Base-by-base conservation (phyloP, 1,284 basidiomycete species). In the Fomes fomentarius region DNA sequence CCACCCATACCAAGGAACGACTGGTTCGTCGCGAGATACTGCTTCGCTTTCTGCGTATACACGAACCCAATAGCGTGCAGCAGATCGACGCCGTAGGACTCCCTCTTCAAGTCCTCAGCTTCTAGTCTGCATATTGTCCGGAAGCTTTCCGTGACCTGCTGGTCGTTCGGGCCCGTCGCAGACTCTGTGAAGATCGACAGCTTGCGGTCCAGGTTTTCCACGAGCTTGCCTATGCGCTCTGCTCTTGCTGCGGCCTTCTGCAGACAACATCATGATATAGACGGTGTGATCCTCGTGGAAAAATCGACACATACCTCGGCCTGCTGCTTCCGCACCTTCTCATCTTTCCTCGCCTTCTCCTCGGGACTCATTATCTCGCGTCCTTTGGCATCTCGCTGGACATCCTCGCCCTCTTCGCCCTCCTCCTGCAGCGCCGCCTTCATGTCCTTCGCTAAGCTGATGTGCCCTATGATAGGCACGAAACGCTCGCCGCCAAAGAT, bases 371-470 rank as follows among this genome's bases (percentile, higher is more conserved):
- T 62, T 4, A 90, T 83, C 57, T 85, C 84, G 56, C 80, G 76
- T 1, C 87, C 88, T 64, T 89, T 91, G 28, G 81, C 80, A 67
- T 88, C 88, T 47, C 78, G 76, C 54, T 71, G 68, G 38, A 76
- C 74, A 44, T 68, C 70, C 61, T 67, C 69, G 1, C 54, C 68
- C 19, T 81, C 79, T 58, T 92, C 89, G 46, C 91, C 91, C 15
- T 93, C 95, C 66, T 96, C 92, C 68, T 99, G 96, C 67, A 99
- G 77, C 5, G 95, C 96, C 6, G 94, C 85, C 76, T 99, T 99
- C 97, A 99, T 98, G 66, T 99, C 96, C 64, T 85, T 85, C 30
- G 94, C 96, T 63, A 94, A 76, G 50, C 88, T 91, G 63, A 93
- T 89, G 50, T 87, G 80, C 10, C 91, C 91, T 62, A 94, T 94